Percentiles rank a stretch among this genome's conserved stretches.
Conservation (phyloP, 306 rosid species). For the Cicer cuneatum region DNA sequence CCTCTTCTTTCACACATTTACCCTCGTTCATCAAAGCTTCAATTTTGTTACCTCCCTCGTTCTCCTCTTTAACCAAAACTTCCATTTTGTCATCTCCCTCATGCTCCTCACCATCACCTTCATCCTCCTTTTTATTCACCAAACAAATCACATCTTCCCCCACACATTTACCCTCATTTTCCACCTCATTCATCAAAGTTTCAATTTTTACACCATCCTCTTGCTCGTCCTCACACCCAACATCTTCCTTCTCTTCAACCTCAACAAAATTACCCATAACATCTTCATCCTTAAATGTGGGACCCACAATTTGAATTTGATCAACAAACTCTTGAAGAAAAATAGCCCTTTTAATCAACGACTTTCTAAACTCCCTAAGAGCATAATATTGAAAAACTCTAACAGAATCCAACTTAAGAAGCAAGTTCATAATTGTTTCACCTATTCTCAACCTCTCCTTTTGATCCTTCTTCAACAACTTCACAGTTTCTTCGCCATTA, state of each 20-base stretch:
- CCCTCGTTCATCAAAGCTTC: not conserved
- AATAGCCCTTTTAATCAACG: slow-evolving; percentile 64
- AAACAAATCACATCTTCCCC: not conserved
- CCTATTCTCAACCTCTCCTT: slow-evolving; percentile 63
- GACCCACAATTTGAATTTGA: slow-evolving; percentile 38
- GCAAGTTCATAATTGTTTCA: slow-evolving; percentile 73
- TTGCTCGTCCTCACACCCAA: not conserved
- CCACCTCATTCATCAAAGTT: not conserved
- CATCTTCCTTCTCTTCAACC: not conserved
- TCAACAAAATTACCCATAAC: not conserved
- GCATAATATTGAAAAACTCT: slow-evolving; percentile 54
- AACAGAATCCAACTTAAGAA: slow-evolving; percentile 68
- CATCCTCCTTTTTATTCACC: not conserved
- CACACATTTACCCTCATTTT: not conserved
- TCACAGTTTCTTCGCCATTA: slow-evolving; percentile 35
- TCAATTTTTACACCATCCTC: not conserved
- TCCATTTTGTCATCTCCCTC: too few species aligned
- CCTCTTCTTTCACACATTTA: slow-evolving; percentile 18
- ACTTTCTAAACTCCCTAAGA: slow-evolving; percentile 65
- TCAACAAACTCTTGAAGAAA: slow-evolving; percentile 70
- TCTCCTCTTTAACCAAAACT: not conserved
- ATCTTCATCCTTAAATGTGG: not conserved
- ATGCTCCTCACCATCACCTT: not conserved
- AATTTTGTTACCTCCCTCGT: not conserved
- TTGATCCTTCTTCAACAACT: slow-evolving; percentile 46